Conservation (phyloP, 495 filamentous ascomycete species). For the Hypoxylon trugodes region DNA sequence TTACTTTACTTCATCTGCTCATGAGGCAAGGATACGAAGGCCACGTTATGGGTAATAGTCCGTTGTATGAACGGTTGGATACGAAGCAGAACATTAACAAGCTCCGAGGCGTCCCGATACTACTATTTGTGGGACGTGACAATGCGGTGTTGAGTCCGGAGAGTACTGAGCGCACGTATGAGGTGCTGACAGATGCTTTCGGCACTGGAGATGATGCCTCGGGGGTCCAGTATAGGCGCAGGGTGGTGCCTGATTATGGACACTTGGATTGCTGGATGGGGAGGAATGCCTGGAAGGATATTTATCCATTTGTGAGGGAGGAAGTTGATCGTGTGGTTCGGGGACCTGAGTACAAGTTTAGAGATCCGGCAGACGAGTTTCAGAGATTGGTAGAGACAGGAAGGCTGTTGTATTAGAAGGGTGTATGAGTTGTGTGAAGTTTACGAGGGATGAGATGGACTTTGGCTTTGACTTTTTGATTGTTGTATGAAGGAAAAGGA, state of each 20-base stretch:
- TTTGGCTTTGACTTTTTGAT: background rate
- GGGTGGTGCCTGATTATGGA: constrained; percentile 68
- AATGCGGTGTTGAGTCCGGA: constrained; percentile 69
- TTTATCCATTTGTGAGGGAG: constrained; percentile 66
- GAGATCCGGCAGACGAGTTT: constrained; percentile 52
- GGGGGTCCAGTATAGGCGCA: constrained; percentile 59
- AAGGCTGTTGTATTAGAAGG: constrained; percentile 48
- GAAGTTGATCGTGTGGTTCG: constrained; percentile 62
- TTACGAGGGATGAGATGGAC: background rate
- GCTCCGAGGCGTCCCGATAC: constrained; percentile 64
- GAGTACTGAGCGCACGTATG: constrained; percentile 65
- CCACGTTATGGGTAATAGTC: constrained; percentile 60
- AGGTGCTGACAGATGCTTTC: constrained; percentile 63
- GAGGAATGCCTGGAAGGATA: constrained; percentile 66
- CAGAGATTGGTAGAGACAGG: constrained; percentile 52
- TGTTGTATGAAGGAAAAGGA: background rate
- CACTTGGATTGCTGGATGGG: constrained; percentile 76
- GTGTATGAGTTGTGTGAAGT: too few species aligned
- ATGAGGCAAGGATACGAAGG: constrained; percentile 65
- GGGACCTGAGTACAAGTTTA: constrained; percentile 49
- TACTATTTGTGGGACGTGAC: constrained; percentile 65
- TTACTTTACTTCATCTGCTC: constrained; percentile 63
- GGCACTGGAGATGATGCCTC: constrained; percentile 42
- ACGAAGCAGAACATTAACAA: constrained; percentile 57
- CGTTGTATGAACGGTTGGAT: constrained; percentile 55